phyloP scores from a whole-genome alignment of 192 early-diverging fungal species.

The Chytriomyces sp. region DNA sequence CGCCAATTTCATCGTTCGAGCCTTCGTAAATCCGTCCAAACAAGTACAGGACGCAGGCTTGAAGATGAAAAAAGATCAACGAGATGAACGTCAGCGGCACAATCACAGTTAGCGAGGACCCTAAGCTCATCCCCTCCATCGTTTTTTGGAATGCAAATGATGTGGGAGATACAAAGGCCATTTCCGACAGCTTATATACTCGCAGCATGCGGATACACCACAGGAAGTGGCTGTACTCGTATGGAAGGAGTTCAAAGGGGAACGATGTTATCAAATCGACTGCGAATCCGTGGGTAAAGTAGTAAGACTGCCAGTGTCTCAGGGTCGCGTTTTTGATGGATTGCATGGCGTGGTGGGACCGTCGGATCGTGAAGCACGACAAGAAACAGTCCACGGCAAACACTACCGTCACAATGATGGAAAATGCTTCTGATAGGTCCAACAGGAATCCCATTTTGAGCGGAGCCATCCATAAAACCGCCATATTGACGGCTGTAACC shows the following conservation, averaged over 20 bases:
- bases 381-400: not conserved
- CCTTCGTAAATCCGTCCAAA: slow-evolving; percentile 27
- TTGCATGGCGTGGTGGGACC: slow-evolving; percentile 2
- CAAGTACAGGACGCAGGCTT: slow-evolving; percentile 31
- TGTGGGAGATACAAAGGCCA: not conserved
- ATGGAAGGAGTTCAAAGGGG: slow-evolving; percentile 21
- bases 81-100: slow-evolving; percentile 6
- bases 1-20: slow-evolving; percentile 7
- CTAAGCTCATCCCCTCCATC: not conserved
- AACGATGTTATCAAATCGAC: slow-evolving; percentile 13
- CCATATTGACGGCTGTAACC: not conserved
- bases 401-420: not conserved
- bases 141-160: not conserved
- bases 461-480: slow-evolving; percentile 10
- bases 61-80: slow-evolving; percentile 34
- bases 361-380: not conserved
- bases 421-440: not conserved
- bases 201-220: not conserved
- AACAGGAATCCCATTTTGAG: slow-evolving; percentile 3
- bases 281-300: not conserved
- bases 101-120: not conserved
- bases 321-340: not conserved
- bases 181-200: not conserved
- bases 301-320: not conserved
- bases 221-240: not conserved